A percentile compares a stretch with the other conserved stretches of the same genome.
Conservation (phyloP, 2,329 filamentous ascomycete genomes). For the Periconia digitata region DNA sequence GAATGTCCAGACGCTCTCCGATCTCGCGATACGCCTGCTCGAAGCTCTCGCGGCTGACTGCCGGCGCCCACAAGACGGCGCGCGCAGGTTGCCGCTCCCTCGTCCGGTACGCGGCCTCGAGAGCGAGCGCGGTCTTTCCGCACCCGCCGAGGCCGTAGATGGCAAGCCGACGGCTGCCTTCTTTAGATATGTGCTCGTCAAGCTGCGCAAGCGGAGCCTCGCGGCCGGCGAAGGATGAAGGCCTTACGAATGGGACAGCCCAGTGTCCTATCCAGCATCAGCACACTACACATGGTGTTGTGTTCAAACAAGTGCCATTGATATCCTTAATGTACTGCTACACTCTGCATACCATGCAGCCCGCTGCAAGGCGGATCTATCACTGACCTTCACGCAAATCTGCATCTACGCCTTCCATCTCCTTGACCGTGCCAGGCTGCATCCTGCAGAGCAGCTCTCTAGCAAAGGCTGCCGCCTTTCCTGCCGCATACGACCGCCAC, state of each 20-base stretch:
- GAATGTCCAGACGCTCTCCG: constrained; percentile 9
- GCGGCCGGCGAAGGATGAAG: constrained; percentile 8
- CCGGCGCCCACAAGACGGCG: constrained; percentile 12
- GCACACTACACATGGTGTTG: neutral
- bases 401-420: constrained; percentile 4
- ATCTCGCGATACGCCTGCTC: constrained; percentile 12
- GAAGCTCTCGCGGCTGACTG: constrained; percentile 9
- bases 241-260: constrained; percentile 8
- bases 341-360: constrained; percentile 2
- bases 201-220: constrained; percentile 7
- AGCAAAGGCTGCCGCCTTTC: constrained; percentile 4
- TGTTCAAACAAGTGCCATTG: constrained; percentile 1
- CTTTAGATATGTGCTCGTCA: neutral
- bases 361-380: neutral
- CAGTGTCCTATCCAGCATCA: constrained; percentile 2
- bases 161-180: constrained; percentile 21
- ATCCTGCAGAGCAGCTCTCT: constrained; percentile 8
- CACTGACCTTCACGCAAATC: constrained; percentile 6
- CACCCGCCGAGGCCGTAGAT: constrained; percentile 45
- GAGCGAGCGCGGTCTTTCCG: constrained; percentile 17
- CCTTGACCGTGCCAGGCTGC: constrained; percentile 1
- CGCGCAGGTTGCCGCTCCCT: constrained; percentile 2
- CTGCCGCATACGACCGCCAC: constrained; percentile 2
- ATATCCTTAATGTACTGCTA: constrained; percentile 3
- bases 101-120: constrained; percentile 11